Percentiles rank a stretch among this genome's conserved stretches.
phyloP scores from a whole-genome alignment of 192 early-diverging fungal species.

The Polychytrium aggregatum region DNA sequence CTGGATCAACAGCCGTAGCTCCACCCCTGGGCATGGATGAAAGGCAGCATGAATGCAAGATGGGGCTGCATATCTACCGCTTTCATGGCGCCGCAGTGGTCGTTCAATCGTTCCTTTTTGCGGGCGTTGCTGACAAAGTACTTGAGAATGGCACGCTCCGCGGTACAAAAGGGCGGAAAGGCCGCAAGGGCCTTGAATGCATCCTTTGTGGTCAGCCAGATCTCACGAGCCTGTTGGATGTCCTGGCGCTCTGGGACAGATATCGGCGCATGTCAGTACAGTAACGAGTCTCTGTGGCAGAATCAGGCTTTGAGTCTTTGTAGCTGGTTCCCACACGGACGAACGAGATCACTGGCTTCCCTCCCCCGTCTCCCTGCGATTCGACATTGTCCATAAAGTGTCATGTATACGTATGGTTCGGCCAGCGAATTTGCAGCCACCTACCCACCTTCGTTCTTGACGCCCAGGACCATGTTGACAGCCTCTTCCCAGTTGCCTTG shows the following conservation, averaged over 20 bases:
- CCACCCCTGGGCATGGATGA: too few relatives aligned
- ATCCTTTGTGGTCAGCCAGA: slow-evolving; percentile 57
- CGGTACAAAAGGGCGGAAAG: slow-evolving; percentile 55
- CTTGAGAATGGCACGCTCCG: slow-evolving; percentile 63
- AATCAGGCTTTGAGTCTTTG: background rate
- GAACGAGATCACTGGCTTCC: too few relatives aligned
- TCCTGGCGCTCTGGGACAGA: slow-evolving; percentile 46
- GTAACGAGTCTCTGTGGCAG: background rate
- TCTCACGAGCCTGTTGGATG: slow-evolving; percentile 46
- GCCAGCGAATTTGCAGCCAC: too few relatives aligned
- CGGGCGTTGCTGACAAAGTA: slow-evolving; percentile 35
- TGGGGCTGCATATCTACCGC: background rate
- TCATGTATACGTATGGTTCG: too few relatives aligned
- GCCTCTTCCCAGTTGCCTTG: slow-evolving; percentile 59
- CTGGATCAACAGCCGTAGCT: too few relatives aligned
- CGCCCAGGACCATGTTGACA: slow-evolving; percentile 67
- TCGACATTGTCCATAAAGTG: too few relatives aligned
- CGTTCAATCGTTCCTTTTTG: background rate
- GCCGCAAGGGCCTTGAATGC: slow-evolving; percentile 42
- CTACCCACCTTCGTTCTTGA: slow-evolving; percentile 55
- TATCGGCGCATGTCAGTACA: background rate
- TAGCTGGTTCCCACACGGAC: too few relatives aligned
- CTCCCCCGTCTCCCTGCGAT: too few relatives aligned
- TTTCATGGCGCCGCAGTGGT: too few relatives aligned
- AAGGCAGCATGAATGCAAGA: background rate